These are phyloP conservation scores for Curvularia sp. DNA, from an alignment of 2,329 filamentous ascomycete genomes.

Conservation along the genomic window DNA sequence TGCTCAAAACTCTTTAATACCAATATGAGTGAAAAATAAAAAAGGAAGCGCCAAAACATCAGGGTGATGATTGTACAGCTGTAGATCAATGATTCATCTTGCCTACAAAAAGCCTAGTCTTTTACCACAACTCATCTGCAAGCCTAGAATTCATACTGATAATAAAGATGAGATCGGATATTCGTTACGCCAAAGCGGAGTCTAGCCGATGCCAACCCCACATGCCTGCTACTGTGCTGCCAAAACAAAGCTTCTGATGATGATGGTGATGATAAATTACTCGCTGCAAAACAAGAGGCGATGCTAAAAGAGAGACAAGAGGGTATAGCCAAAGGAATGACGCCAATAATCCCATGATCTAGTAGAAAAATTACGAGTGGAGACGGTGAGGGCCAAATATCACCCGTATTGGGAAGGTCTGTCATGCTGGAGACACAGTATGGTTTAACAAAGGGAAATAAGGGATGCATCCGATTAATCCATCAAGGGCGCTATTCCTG, in stretches of 20 bases:
- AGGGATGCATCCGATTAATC: not conserved
- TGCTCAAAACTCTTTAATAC: no score
- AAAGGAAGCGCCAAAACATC: no score
- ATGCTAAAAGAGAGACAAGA: constrained; percentile 3
- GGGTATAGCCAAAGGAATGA: constrained; percentile 2
- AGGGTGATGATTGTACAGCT: no score
- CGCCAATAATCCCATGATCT: not conserved
- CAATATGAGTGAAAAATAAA: no score
- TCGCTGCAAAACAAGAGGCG: not conserved
- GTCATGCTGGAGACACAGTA: no score
- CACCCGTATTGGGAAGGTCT: no score
- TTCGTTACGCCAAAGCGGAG: constrained; percentile 2
- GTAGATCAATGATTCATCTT: no score
- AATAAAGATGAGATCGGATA: not conserved
- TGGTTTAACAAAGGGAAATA: not conserved
- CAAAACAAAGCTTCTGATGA: not conserved
- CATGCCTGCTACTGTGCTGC: not conserved
- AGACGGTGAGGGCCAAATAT: no score
- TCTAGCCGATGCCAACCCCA: not conserved
- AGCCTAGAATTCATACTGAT: no score
- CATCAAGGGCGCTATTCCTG: constrained; percentile 29
- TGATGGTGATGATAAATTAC: not conserved
- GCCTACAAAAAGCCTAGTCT: no score
- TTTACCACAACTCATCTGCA: no score
- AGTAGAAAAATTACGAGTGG: not conserved